phyloP scores from a whole-genome alignment of 1,284 basidiomycete species.

The Grifola frondosa region DNA sequence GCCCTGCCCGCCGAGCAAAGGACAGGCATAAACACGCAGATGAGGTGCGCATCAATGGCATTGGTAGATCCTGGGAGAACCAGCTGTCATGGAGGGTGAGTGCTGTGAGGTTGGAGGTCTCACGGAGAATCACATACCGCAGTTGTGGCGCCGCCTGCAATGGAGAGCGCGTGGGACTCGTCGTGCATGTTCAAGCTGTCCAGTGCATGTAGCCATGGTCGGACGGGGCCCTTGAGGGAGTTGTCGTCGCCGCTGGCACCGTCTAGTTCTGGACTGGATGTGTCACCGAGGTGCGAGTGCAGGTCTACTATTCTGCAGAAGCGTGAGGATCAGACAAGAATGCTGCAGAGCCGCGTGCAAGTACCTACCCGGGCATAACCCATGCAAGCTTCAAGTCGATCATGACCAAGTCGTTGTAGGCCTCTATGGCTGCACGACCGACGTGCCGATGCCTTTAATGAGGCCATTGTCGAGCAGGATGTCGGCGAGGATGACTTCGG shows the following conservation, averaged over 20 bases:
- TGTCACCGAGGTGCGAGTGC: constrained; percentile 24
- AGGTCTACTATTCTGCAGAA: constrained; percentile 7
- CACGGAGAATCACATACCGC: background rate
- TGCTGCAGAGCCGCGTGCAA: background rate
- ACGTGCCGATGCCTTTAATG: constrained; percentile 51
- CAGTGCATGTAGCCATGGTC: constrained; percentile 47
- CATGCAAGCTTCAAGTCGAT: constrained; percentile 21
- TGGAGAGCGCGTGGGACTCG: constrained; percentile 33
- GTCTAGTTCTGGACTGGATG: constrained; percentile 14
- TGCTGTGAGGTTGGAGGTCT: background rate
- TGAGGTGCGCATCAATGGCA: constrained; percentile 37
- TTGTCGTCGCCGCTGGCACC: constrained; percentile 35
- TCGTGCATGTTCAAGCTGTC: constrained; percentile 45
- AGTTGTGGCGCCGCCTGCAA: constrained; percentile 48
- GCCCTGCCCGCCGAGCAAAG: constrained; percentile 32
- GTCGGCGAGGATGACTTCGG: constrained; percentile 50
- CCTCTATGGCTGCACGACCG: constrained; percentile 20
- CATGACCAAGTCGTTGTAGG: constrained; percentile 12
- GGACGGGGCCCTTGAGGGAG: constrained; percentile 35
- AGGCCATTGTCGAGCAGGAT: constrained; percentile 55
- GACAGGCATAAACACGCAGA: constrained; percentile 39
- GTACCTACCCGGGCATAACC: constrained; percentile 22
- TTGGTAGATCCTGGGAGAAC: constrained; percentile 49
- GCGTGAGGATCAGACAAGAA: background rate
- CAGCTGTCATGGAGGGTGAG: constrained; percentile 16